phyloP scores from a whole-genome alignment of 768 basidiomycete species.

The Suillus hirtellus region DNA sequence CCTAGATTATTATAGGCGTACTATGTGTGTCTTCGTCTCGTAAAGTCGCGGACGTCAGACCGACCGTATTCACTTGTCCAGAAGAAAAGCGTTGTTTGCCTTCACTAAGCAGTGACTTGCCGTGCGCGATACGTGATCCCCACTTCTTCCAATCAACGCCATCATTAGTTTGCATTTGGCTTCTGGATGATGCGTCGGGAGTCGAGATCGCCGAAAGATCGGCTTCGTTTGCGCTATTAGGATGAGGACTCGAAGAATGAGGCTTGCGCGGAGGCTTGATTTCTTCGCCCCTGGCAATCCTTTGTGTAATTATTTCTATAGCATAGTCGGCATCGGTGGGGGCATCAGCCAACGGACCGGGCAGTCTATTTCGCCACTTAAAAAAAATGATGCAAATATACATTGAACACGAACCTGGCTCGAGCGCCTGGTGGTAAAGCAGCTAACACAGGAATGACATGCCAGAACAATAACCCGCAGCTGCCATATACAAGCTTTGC shows the following conservation, averaged over 20 bases:
- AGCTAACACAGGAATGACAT: constrained; percentile 54
- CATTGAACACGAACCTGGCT: constrained; percentile 39
- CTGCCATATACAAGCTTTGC: constrained; percentile 47
- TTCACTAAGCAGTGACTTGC: constrained; percentile 46
- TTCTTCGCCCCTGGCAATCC: constrained; percentile 55
- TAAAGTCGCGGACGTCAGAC: not conserved
- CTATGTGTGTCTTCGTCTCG: constrained; percentile 33
- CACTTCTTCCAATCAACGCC: constrained; percentile 58
- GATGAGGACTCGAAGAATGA: constrained; percentile 19
- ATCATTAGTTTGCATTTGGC: constrained; percentile 13
- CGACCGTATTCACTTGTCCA: constrained; percentile 32
- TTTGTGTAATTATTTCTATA: constrained; percentile 64
- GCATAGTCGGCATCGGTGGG: constrained; percentile 73
- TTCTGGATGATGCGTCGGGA: not conserved
- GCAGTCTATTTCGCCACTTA: constrained; percentile 37
- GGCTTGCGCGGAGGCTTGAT: constrained; percentile 38
- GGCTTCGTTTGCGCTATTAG: constrained; percentile 17
- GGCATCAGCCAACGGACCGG: constrained; percentile 48
- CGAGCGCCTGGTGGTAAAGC: constrained; percentile 49
- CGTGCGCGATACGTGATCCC: constrained; percentile 46
- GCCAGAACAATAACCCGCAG: constrained; percentile 62
- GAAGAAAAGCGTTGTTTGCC: constrained; percentile 41
- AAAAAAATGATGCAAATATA: not conserved
- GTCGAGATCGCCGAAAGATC: not conserved
- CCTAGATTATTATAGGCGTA: constrained; percentile 21